Conservation (phyloP, 225 moss, liverwort and hornwort species). For the Lunularia cruciata region DNA sequence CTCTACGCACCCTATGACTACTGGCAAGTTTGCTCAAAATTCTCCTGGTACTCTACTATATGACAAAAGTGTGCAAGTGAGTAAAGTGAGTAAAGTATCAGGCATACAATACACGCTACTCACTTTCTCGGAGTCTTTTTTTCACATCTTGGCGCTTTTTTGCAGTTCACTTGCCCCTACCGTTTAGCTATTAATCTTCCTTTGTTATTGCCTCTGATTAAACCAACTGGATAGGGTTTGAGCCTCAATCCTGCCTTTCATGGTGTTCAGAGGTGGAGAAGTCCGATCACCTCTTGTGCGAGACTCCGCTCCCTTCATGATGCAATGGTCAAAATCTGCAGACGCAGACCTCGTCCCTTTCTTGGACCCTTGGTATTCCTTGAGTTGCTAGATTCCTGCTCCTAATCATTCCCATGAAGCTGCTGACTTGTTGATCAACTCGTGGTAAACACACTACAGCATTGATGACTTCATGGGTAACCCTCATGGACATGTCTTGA, state of each 20-base stretch:
- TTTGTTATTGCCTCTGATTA: no score
- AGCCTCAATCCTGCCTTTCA: conserved; percentile 18
- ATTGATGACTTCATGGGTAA: no score
- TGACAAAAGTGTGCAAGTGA: no score
- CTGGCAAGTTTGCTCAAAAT: no score
- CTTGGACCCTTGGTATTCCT: conserved; percentile 22
- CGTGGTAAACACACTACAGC: background rate
- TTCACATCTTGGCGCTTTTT: no score
- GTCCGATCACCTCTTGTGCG: conserved; percentile 1
- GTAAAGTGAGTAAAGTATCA: no score
- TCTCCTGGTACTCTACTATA: no score
- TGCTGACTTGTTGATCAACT: background rate
- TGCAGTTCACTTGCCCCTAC: no score
- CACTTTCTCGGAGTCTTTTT: no score
- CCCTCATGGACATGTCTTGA: background rate
- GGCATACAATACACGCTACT: no score
- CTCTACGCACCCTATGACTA: no score
- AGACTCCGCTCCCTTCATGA: conserved; percentile 17
- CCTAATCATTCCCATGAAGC: conserved; percentile 9
- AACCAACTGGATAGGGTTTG: background rate
- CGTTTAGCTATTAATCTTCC: no score
- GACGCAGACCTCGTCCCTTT: conserved; percentile 9
- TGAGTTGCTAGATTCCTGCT: conserved; percentile 12
- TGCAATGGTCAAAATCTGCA: conserved; percentile 2
- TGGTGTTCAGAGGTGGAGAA: conserved; percentile 19